Evolutionary conservation across 2,329 filamentous ascomycete species (phyloP).

Genomic region (Stachybotrys echinatus): DNA sequence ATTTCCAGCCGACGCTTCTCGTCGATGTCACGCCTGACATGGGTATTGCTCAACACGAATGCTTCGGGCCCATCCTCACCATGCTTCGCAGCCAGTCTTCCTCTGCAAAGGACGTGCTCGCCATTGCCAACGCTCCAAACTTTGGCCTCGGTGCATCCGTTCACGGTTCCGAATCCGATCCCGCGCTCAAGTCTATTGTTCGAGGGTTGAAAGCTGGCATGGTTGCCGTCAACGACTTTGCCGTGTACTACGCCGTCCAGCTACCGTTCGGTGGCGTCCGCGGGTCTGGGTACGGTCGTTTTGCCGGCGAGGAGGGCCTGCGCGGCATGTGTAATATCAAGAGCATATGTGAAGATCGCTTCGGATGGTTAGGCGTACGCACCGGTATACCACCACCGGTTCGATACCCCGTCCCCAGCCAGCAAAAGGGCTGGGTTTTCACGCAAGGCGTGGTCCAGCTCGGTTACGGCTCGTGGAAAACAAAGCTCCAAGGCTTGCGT

Average conservation of each 20-base stretch:
- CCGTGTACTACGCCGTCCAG: constrained; percentile 86
- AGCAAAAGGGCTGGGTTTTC: constrained; percentile 60
- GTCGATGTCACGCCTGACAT: constrained; percentile 84
- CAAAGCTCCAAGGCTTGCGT: constrained; percentile 33
- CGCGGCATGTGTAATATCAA: constrained; percentile 83
- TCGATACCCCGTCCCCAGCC: constrained; percentile 72
- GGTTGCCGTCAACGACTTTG: constrained; percentile 95
- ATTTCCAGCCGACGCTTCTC: constrained; percentile 87
- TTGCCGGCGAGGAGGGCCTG: constrained; percentile 86
- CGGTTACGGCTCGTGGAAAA: constrained; percentile 44
- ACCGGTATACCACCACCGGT: constrained; percentile 78
- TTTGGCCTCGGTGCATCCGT: constrained; percentile 89
- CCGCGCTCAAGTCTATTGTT: constrained; percentile 60
- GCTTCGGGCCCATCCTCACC: constrained; percentile 87
- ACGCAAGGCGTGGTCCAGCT: constrained; percentile 55
- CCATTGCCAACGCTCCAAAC: constrained; percentile 74
- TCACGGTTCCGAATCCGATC: constrained; percentile 64
- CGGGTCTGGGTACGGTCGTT: constrained; percentile 87
- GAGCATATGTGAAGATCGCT: constrained; percentile 73
- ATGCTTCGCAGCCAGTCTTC: constrained; percentile 70
- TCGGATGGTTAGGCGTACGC: constrained; percentile 53
- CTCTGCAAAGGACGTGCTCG: constrained; percentile 57
- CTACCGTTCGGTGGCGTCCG: constrained; percentile 89
- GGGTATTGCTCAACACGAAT: constrained; percentile 83
- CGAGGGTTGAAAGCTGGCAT: constrained; percentile 73